phyloP scores from a whole-genome alignment of 2,329 filamentous ascomycete genomes.

The Curvularia eragrostidis region DNA sequence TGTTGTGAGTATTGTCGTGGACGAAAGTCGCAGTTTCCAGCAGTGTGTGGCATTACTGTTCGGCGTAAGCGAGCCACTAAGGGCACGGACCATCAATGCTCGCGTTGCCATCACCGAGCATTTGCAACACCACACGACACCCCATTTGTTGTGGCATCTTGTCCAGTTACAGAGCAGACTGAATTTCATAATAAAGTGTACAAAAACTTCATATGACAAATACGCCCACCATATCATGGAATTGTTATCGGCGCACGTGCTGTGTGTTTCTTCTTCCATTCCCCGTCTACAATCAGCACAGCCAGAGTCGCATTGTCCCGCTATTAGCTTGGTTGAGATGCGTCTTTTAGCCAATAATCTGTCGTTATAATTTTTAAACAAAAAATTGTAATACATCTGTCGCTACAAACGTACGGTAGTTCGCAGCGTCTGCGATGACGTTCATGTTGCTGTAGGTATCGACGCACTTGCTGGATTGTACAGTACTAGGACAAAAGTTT shows the following conservation, averaged over 20 bases:
- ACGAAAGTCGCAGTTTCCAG: too few relatives aligned
- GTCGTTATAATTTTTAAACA: not conserved
- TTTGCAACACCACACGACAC: not conserved
- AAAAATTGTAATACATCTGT: too few relatives aligned
- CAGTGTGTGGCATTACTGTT: too few relatives aligned
- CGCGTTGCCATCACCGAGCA: not conserved
- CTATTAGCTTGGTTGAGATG: not conserved
- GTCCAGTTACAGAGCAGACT: not conserved
- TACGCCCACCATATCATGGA: not conserved
- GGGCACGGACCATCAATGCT: constrained; percentile 7
- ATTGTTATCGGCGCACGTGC: not conserved
- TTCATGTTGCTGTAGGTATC: constrained; percentile 4
- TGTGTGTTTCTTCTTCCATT: not conserved
- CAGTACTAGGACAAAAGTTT: too few relatives aligned
- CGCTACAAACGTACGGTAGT: not conserved
- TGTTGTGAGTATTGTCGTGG: constrained; percentile 36
- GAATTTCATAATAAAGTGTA: not conserved
- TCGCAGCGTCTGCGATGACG: not conserved
- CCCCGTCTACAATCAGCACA: not conserved
- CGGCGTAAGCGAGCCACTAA: constrained; percentile 2
- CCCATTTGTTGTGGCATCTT: not conserved
- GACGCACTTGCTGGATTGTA: constrained; percentile 1
- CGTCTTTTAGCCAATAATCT: not conserved
- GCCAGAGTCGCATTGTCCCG: constrained; percentile 2
- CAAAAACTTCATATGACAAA: not conserved